phyloP scores from a whole-genome alignment of 345 rosid species.

The Salix brachista region DNA sequence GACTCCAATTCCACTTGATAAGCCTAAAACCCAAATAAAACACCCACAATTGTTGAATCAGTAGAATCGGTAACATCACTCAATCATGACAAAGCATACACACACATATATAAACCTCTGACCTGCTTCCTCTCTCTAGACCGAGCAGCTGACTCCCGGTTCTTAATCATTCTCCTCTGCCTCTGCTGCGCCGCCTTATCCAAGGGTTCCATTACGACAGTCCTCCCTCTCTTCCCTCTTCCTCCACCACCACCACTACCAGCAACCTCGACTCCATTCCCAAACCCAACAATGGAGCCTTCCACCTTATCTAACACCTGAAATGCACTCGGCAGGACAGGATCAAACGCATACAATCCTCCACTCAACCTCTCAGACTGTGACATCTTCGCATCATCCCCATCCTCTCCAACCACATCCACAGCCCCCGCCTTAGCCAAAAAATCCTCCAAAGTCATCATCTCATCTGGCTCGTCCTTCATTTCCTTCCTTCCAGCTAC shows the following conservation, averaged over 20 bases:
- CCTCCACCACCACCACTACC: conserved; percentile 20
- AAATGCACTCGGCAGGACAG: conserved; percentile 38
- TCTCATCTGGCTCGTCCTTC: conserved; percentile 76
- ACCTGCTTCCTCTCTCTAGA: conserved; percentile 97
- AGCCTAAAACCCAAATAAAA: conserved; percentile 42
- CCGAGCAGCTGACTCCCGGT: conserved; percentile 93
- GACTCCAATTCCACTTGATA: conserved; percentile 87
- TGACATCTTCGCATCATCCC: conserved; percentile 21
- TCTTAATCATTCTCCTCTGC: conserved; percentile 97
- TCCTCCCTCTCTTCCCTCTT: conserved; percentile 73
- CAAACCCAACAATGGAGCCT: conserved; percentile 50
- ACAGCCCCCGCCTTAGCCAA: conserved; percentile 65
- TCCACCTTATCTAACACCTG: conserved; percentile 55
- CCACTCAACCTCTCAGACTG: conserved; percentile 44
- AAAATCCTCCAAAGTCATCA: conserved; percentile 94
- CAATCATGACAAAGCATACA: background rate
- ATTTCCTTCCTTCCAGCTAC: conserved; percentile 53
- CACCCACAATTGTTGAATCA: background rate
- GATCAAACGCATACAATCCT: conserved; percentile 49
- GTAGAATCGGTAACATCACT: background rate
- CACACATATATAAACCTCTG: background rate
- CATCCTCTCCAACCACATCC: conserved; percentile 29
- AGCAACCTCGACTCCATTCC: conserved; percentile 36
- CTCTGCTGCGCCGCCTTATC: conserved; percentile 90
- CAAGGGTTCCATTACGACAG: conserved; percentile 53